Evolutionary conservation across 2,329 filamentous ascomycete species (phyloP).

Genomic region (Corynespora cassiicola): DNA sequence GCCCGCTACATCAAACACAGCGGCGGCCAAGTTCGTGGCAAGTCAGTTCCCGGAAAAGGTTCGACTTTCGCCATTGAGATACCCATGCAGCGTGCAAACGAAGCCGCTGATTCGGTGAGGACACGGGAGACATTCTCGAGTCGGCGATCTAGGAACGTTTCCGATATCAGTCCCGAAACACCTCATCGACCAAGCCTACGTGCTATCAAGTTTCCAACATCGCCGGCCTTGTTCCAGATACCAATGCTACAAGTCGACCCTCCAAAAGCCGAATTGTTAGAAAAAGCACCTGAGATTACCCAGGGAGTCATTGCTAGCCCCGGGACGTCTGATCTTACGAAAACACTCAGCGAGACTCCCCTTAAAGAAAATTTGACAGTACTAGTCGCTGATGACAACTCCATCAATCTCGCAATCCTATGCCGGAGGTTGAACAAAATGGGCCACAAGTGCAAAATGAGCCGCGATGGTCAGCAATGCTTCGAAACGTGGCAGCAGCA

Average conservation of each 20-base stretch:
- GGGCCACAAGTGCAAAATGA: slow-evolving; percentile 6
- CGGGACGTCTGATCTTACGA: not conserved
- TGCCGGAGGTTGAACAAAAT: slow-evolving; percentile 8
- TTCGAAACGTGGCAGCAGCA: slow-evolving; percentile 6
- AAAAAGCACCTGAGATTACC: not conserved
- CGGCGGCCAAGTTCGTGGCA: slow-evolving; percentile 10
- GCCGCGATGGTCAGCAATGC: slow-evolving; percentile 11
- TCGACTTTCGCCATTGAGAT: slow-evolving; percentile 11
- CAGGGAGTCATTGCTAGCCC: not conserved
- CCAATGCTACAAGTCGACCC: not conserved
- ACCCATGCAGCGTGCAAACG: not conserved
- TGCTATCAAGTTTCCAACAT: not conserved
- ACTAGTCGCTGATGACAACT: slow-evolving; percentile 11
- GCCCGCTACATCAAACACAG: slow-evolving; percentile 10
- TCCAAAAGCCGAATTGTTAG: too few relatives aligned
- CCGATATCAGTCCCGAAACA: too few relatives aligned
- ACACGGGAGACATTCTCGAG: too few relatives aligned
- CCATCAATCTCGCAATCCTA: slow-evolving; percentile 10
- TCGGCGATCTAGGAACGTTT: too few relatives aligned
- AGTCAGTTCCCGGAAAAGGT: slow-evolving; percentile 5
- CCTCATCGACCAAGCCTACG: too few relatives aligned
- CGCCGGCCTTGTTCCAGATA: not conserved
- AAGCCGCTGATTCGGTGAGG: too few relatives aligned
- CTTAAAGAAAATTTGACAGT: slow-evolving; percentile 2
- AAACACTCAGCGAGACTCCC: not conserved